A percentile compares a stretch with the other conserved stretches of the same genome.
These are phyloP conservation scores for Bimuria novae-zelandiae DNA, from an alignment of 2,329 filamentous ascomycete genomes.

Conservation along the genomic window DNA sequence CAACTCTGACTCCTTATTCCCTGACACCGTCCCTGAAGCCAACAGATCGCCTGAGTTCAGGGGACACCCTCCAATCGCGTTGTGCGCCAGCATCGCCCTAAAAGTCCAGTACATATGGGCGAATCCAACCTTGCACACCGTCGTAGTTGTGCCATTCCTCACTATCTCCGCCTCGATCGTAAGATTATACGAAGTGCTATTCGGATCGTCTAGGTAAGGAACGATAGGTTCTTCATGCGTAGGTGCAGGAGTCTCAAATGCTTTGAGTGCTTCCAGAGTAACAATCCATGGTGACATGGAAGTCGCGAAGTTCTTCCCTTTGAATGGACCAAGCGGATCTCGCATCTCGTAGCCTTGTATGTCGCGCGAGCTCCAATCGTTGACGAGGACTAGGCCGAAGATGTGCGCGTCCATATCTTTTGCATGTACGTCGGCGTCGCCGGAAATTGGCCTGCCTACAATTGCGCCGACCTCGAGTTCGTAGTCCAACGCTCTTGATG, in stretches of 20 bases:
- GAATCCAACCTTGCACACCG: conserved; percentile 38
- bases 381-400: conserved; percentile 66
- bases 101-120: conserved; percentile 53
- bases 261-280: conserved; percentile 61
- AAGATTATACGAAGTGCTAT: conserved; percentile 31
- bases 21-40: conserved; percentile 52
- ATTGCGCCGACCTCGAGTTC: conserved; percentile 57
- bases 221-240: conserved; percentile 26
- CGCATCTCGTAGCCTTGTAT: conserved; percentile 66
- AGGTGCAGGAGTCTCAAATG: conserved; percentile 32
- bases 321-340: conserved; percentile 62
- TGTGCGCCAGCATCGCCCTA: conserved; percentile 52
- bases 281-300: conserved; percentile 66
- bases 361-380: conserved; percentile 68
- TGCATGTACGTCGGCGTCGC: conserved; percentile 48
- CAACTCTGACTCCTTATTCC: conserved; percentile 42
- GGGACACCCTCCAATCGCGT: conserved; percentile 49
- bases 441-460: conserved; percentile 48
- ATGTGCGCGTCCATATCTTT: conserved; percentile 58
- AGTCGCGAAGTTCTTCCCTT: conserved; percentile 65
- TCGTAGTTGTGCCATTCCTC: conserved; percentile 23
- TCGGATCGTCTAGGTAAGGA: conserved; percentile 30
- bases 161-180: conserved; percentile 26
- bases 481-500: conserved; percentile 51
- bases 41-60: conserved; percentile 51